These are phyloP conservation scores for Trametes punicea DNA, from an alignment of 768 basidiomycete species.

Conservation along the genomic window DNA sequence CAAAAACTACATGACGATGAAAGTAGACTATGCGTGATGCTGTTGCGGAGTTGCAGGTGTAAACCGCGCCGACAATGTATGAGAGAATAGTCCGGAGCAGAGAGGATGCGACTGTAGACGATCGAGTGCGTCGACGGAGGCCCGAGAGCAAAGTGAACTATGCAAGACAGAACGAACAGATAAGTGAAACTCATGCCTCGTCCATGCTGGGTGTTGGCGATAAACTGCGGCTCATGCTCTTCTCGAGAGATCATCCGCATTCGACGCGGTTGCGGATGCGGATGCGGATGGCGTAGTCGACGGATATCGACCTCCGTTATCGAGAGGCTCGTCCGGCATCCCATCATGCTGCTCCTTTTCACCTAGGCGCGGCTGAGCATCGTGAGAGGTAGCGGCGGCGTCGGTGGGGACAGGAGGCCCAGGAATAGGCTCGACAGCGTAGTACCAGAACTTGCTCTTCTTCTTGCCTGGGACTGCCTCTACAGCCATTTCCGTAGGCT, in stretches of 20 bases:
- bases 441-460: constrained; percentile 86
- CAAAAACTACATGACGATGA: constrained; percentile 11
- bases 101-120: constrained; percentile 5
- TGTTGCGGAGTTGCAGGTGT: not conserved
- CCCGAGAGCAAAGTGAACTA: constrained; percentile 10
- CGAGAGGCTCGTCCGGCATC: constrained; percentile 13
- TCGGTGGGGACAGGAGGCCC: constrained; percentile 28
- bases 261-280: constrained; percentile 19
- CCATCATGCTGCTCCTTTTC: not conserved
- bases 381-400: constrained; percentile 16
- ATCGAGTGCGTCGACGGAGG: constrained; percentile 10
- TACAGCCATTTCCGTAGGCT: constrained; percentile 69
- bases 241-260: constrained; percentile 27
- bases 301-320: constrained; percentile 11
- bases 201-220: constrained; percentile 42
- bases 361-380: not conserved
- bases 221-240: constrained; percentile 39
- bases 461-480: constrained; percentile 79
- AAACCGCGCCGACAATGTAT: not conserved
- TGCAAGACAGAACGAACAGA: constrained; percentile 13
- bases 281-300: constrained; percentile 18
- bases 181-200: constrained; percentile 25
- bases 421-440: constrained; percentile 73
- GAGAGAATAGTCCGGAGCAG: constrained; percentile 2
- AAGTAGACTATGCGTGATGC: not conserved